phyloP scores from a whole-genome alignment of 805 yeast genomes.

The Metschnikowia bowlesiae region DNA sequence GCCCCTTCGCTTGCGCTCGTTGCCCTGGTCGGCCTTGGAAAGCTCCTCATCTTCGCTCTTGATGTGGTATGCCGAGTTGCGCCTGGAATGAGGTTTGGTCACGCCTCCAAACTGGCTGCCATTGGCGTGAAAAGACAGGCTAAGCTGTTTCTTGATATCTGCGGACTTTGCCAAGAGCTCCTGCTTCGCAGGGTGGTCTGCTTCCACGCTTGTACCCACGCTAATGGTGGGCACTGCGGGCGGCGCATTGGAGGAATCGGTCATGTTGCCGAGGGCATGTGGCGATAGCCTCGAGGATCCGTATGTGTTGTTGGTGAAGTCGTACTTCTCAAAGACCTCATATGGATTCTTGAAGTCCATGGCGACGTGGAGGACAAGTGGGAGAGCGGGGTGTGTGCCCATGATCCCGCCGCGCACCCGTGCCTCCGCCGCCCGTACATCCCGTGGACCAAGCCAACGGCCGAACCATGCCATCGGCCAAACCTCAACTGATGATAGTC shows the following conservation, averaged over 20 bases:
- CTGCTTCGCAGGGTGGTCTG: conserved; percentile 16
- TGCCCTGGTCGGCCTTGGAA: conserved; percentile 31
- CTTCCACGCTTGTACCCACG: conserved; percentile 21
- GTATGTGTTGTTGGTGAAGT: background rate
- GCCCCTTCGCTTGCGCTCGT: conserved; percentile 41
- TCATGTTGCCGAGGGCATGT: background rate
- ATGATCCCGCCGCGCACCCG: background rate
- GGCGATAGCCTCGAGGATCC: background rate
- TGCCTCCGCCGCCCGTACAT: background rate
- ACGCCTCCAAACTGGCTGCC: conserved; percentile 25
- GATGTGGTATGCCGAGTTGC: conserved; percentile 27
- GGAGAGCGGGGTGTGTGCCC: background rate
- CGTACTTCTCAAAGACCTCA: conserved; percentile 1
- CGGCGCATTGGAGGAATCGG: background rate
- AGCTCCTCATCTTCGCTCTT: conserved; percentile 22
- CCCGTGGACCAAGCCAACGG: too few relatives aligned
- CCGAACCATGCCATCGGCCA: too few relatives aligned
- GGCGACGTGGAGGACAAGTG: background rate
- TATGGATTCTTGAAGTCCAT: conserved; percentile 4
- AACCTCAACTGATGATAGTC: too few relatives aligned
- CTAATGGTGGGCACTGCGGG: conserved; percentile 27
- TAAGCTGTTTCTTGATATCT: conserved; percentile 40
- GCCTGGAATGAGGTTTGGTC: conserved; percentile 35
- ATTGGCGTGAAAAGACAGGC: conserved; percentile 30
- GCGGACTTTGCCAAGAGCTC: conserved; percentile 26